Conservation (phyloP, 1,139 yeast genomes). For the Pichia sp. region DNA sequence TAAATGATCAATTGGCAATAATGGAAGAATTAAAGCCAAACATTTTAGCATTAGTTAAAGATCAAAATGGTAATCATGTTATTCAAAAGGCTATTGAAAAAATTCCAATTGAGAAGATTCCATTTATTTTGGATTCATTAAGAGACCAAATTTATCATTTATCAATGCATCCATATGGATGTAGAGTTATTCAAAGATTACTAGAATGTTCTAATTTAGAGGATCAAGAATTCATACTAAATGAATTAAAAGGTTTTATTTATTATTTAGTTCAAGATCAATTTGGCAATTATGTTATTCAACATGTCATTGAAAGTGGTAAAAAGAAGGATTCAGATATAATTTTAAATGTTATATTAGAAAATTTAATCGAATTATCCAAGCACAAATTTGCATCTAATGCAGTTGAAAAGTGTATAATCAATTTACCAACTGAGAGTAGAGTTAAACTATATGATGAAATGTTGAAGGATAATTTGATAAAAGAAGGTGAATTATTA, state of each 20-base stretch:
- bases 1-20: constrained; percentile 63
- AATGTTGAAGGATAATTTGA: constrained; percentile 49
- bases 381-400: constrained; percentile 97
- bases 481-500: constrained; percentile 39
- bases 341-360: constrained; percentile 36
- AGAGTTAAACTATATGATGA: constrained; percentile 55
- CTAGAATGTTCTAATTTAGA: constrained; percentile 60
- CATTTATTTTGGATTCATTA: constrained; percentile 68
- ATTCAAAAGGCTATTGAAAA: constrained; percentile 90
- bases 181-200: constrained; percentile 90
- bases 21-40: constrained; percentile 67
- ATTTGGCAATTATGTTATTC: constrained; percentile 96
- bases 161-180: constrained; percentile 95
- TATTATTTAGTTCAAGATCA: constrained; percentile 86
- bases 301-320: constrained; percentile 86
- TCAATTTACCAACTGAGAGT: constrained; percentile 61
- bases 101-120: constrained; percentile 65
- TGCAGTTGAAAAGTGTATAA: constrained; percentile 90
- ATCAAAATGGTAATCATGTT: constrained; percentile 97
- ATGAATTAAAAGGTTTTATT: constrained; percentile 66
- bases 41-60: constrained; percentile 77
- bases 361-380: constrained; percentile 71
- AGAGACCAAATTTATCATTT: constrained; percentile 77
- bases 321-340: constrained; percentile 36
- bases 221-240: constrained; percentile 60